Evolutionary conservation across 1,284 basidiomycete species (phyloP).

Genomic region (Cutaneotrichosporon arboriforme): DNA sequence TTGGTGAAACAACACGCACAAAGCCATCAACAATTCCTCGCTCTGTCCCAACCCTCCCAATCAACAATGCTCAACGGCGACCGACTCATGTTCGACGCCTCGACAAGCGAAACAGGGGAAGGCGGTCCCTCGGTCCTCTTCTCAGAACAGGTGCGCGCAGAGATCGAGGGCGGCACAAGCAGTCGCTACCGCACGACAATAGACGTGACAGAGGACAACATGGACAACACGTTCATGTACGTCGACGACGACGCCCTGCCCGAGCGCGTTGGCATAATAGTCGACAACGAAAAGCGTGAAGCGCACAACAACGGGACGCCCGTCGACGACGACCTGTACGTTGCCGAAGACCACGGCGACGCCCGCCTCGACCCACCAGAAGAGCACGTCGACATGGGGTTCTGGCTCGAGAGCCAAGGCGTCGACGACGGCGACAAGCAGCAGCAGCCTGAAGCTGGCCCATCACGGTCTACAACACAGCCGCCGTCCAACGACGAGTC

Average conservation of each 20-base stretch:
- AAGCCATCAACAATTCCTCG: neutral
- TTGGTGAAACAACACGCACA: neutral
- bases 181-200: too few relatives aligned
- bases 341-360: too few relatives aligned
- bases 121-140: slow-evolving; percentile 32
- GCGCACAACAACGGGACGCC: slow-evolving; percentile 37
- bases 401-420: slow-evolving; percentile 30
- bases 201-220: neutral
- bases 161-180: slow-evolving; percentile 5
- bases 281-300: slow-evolving; percentile 17
- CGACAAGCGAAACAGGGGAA: slow-evolving; percentile 27
- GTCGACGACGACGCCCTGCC: slow-evolving; percentile 6
- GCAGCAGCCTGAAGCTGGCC: neutral
- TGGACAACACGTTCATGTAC: slow-evolving; percentile 6
- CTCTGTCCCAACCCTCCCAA: neutral
- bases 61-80: slow-evolving; percentile 2
- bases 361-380: slow-evolving; percentile 14
- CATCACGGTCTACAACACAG: neutral
- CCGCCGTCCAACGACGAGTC: neutral
- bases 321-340: slow-evolving; percentile 16
- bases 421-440: slow-evolving; percentile 14
- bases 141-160: slow-evolving; percentile 29
- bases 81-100: slow-evolving; percentile 5
- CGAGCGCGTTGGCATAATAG: neutral
- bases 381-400: slow-evolving; percentile 17